phyloP scores from a whole-genome alignment of 2,329 filamentous ascomycete species.

The Colletotrichum sp. region DNA sequence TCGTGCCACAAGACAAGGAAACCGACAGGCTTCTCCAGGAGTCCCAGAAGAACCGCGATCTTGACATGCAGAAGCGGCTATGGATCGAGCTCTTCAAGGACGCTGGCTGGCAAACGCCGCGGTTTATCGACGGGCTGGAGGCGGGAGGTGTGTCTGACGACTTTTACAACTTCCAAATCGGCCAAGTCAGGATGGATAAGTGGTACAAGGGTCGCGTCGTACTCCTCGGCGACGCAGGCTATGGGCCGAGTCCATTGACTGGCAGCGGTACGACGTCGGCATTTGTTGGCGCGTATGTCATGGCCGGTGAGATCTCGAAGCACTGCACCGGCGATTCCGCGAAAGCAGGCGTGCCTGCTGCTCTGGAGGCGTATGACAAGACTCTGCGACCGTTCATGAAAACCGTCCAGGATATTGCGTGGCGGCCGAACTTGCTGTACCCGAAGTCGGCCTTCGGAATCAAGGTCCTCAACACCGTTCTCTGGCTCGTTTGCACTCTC shows the following conservation, averaged over 20 bases:
- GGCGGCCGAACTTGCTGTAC: neutral
- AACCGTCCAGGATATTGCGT: constrained; percentile 37
- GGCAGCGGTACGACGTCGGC: constrained; percentile 57
- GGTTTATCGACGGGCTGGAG: constrained; percentile 36
- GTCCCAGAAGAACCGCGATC: constrained; percentile 1
- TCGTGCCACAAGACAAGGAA: neutral
- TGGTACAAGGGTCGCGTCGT: constrained; percentile 52
- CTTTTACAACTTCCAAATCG: constrained; percentile 51
- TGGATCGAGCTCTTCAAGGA: constrained; percentile 34
- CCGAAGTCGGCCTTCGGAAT: constrained; percentile 19
- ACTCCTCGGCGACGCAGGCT: constrained; percentile 59
- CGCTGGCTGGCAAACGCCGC: constrained; percentile 46
- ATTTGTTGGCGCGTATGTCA: constrained; percentile 56
- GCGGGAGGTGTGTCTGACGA: constrained; percentile 41
- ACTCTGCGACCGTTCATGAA: constrained; percentile 47
- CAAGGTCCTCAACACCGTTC: neutral
- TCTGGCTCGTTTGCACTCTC: constrained; percentile 1
- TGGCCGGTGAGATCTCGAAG: constrained; percentile 56
- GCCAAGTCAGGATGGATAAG: constrained; percentile 45
- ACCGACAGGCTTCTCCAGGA: neutral
- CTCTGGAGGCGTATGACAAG: constrained; percentile 47
- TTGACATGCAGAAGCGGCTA: constrained; percentile 25
- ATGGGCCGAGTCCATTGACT: constrained; percentile 48
- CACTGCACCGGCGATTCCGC: constrained; percentile 16
- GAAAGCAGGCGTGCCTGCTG: constrained; percentile 28